A percentile compares a stretch with the other conserved stretches of the same genome.
These are phyloP conservation scores for Candida gigantensis DNA, from an alignment of 1,139 yeast genomes.

Conservation along the genomic window DNA sequence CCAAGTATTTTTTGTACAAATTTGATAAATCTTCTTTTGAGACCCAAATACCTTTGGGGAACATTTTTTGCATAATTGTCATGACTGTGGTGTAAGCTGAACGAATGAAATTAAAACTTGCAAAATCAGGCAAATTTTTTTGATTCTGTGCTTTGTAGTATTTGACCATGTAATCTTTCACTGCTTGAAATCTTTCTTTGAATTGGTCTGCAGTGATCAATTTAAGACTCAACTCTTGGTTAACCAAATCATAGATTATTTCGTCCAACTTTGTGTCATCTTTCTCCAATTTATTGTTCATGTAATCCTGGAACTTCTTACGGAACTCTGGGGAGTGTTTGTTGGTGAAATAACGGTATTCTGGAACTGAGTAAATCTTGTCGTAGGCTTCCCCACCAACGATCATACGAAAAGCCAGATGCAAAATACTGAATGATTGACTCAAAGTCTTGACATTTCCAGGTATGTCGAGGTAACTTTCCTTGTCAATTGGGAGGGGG, in stretches of 20 bases:
- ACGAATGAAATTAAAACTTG: constrained; percentile 28
- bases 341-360: constrained; percentile 37
- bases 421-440: constrained; percentile 31
- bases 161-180: constrained; percentile 41
- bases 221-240: constrained; percentile 43
- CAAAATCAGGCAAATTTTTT: constrained; percentile 38
- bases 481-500: constrained; percentile 43
- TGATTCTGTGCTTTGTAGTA: constrained; percentile 39
- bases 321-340: constrained; percentile 34
- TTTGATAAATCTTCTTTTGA: constrained; percentile 32
- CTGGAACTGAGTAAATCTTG: constrained; percentile 36
- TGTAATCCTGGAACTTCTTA: constrained; percentile 28
- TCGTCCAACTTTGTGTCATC: constrained; percentile 40
- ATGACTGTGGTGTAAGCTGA: constrained; percentile 43
- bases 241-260: constrained; percentile 38
- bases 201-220: constrained; percentile 39
- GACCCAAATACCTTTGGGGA: constrained; percentile 49
- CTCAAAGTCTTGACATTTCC: constrained; percentile 29
- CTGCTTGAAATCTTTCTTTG: constrained; percentile 35
- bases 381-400: constrained; percentile 27
- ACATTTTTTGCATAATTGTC: constrained; percentile 35
- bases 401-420: constrained; percentile 34
- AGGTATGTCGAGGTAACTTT: constrained; percentile 29
- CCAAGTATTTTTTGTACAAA: constrained; percentile 33
- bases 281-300: constrained; percentile 35